Evolutionary conservation across 345 rosid genomes (phyloP).

Genomic region (Ceriops zippeliana): DNA sequence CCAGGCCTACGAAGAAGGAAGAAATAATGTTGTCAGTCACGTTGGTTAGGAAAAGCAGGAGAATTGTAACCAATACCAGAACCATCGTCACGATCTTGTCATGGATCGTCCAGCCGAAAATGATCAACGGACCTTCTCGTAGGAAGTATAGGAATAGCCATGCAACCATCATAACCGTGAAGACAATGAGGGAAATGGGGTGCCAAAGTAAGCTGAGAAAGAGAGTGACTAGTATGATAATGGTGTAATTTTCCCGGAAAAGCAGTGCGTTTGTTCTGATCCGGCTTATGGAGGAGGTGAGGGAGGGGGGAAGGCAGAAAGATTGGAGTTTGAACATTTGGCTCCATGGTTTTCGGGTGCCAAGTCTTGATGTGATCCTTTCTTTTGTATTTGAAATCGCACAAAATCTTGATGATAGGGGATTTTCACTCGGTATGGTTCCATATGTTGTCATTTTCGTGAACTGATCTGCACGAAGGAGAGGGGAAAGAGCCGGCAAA

Average conservation of each 20-base stretch:
- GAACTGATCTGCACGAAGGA: background rate
- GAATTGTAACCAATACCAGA: conserved; percentile 36
- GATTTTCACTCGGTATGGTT: conserved; percentile 38
- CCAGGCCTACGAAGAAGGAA: conserved; percentile 40
- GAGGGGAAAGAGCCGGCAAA: background rate
- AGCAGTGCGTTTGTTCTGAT: conserved; percentile 32
- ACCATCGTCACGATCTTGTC: conserved; percentile 36
- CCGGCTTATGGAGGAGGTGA: conserved; percentile 28
- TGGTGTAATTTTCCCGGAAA: conserved; percentile 47
- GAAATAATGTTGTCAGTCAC: conserved; percentile 33
- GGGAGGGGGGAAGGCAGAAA: conserved; percentile 36
- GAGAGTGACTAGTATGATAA: conserved; percentile 32
- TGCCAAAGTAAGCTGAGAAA: conserved; percentile 54
- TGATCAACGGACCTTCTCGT: conserved; percentile 38
- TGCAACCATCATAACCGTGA: conserved; percentile 36
- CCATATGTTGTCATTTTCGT: conserved; percentile 47
- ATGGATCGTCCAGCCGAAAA: conserved; percentile 36
- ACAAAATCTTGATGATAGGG: conserved; percentile 16
- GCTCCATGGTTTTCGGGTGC: conserved; percentile 50
- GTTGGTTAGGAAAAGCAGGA: conserved; percentile 36
- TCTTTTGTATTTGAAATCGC: conserved; percentile 38
- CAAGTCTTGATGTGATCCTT: conserved; percentile 35
- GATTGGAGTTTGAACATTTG: conserved; percentile 44
- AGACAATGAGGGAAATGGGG: conserved; percentile 45
- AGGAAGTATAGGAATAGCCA: conserved; percentile 58